Percentiles rank a stretch among this genome's conserved stretches.
These are phyloP conservation scores for Scutellaria galericulata DNA, from an alignment of 257 asterid genomes.

Conservation along the genomic window DNA sequence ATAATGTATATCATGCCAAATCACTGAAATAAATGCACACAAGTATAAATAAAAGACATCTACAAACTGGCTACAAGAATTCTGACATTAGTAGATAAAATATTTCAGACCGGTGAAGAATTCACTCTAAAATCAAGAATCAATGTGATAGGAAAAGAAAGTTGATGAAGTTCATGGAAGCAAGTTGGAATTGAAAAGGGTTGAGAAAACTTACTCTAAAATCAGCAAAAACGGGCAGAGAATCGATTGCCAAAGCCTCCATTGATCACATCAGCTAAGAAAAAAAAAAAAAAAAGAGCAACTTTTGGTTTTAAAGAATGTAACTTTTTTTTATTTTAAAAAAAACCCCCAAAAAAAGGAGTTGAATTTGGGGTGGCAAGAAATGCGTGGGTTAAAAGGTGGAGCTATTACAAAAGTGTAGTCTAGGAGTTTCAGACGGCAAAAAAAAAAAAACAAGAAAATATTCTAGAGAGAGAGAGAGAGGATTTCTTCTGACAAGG, in stretches of 20 bases:
- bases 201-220: slow-evolving; percentile 47
- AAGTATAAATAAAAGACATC: slow-evolving; percentile 19
- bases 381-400: neutral
- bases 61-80: neutral
- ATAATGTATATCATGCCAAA: slow-evolving; percentile 11
- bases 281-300: neutral
- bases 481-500: slow-evolving; percentile 25
- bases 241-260: slow-evolving; percentile 54
- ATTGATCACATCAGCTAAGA: slow-evolving; percentile 36
- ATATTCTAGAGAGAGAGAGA: slow-evolving; percentile 34
- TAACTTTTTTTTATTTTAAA: neutral
- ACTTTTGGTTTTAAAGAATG: neutral
- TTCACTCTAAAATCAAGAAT: slow-evolving; percentile 3
- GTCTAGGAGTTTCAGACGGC: slow-evolving; percentile 43
- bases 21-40: slow-evolving; percentile 42
- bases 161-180: slow-evolving; percentile 19
- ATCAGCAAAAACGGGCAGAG: slow-evolving; percentile 49
- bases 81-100: neutral
- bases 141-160: slow-evolving; percentile 12
- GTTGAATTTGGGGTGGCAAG: slow-evolving; percentile 4
- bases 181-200: slow-evolving; percentile 16
- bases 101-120: neutral
- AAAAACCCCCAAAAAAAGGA: slow-evolving; percentile 12
- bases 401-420: slow-evolving; percentile 29
- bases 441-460: slow-evolving; percentile 30